Base-by-base conservation (phyloP, 257 asterid genomes). In the Primulina huaijiensis region DNA sequence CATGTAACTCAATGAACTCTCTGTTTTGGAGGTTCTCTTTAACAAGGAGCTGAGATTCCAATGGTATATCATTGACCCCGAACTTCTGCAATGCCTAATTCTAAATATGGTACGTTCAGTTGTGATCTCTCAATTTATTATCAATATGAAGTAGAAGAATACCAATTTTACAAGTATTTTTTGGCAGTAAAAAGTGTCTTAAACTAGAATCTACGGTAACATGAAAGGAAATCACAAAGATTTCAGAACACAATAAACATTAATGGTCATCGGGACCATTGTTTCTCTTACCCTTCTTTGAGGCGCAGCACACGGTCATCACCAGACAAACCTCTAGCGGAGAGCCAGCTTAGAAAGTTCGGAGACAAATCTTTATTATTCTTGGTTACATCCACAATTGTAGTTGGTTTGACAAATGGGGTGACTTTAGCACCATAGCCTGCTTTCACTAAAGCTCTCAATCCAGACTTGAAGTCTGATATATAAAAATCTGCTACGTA, bases 371-470 rank as follows among this genome's bases (percentile, higher is more conserved):
- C 86, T 73, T 67, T 78, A 76, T 87, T 83, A 34, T 72, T 77
- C 57, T 79, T 72, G 17, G 79, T 75, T 23, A 81, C 68, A 64
- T 87, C 82, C 33, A 83, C 68, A 67, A 78, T 80, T 27, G 80
- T 76, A n/a, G 82, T 59, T 72, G 85, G 82, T 38, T 81, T 75
- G 68, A 85, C 87, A 65, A 83, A 77, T 17, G 90, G 86, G 7
- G 85, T 75, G 27, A 87, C 87, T 65, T 82, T 83, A 14, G 90
- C 87, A 72, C 89, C 89, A 62, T 81, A 76, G 31, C 90, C 93
- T 56, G 93, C 84, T 78, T 87, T 87, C 27, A 87, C 89, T 40
- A 87, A 75, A 74, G 90, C 90, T 77, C 93, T 83, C 59, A 79
- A 74, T 43, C 93, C 93, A 64, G 93, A 81, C 73, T 85, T 84